Base-by-base conservation (phyloP, 1,139 yeast genomes). In the Suhomyces wounanorum region DNA sequence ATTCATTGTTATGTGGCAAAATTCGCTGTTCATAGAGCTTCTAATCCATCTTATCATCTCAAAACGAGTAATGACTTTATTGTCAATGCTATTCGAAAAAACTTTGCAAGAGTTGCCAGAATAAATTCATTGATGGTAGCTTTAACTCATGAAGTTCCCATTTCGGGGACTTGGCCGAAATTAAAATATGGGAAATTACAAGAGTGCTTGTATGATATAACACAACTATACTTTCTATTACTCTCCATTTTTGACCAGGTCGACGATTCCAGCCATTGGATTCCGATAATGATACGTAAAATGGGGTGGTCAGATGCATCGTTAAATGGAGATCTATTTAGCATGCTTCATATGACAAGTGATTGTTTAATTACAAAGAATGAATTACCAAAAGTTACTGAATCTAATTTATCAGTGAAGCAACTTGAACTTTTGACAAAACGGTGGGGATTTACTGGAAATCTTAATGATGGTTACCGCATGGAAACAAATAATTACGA, bases 91-190 rank as follows among this genome's bases (percentile, higher is more conserved):
- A 63, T 69, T 42, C 54, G 73, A 41, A 54, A 60, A 35, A 57
- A 64, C 4, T 62, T 67, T 28, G 53, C 63, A 26, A 57, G 63
- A 25, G 53, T 71, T 18, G 65, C 71, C 1, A 58, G 62, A 9
- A 60, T 65, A 25, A 55, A 62, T 3, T 52, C 56, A 8, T 55
- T 71, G 36, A 64, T 66, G 60, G 61, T 57, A 11, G 65, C 75
- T 1, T 63, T 72, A 25, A 61, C 61, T 38, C 69, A 69, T 48
- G 77, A 73, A 50, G 48, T 69, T 8, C 69, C 73, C 0, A 45
- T 72, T 8, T 56, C 67, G 2, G 77, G 78, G 0, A 47, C 58
- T n/a, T 73, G 77, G 77, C 77, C 78, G 0, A 61, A 59, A 30
- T 55, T 57, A 14, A 69, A 65, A 42, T 72, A 72, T 51, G 48